phyloP scores from a whole-genome alignment of 2,329 filamentous ascomycete genomes.

The Ophiostoma himal-ulmi region DNA sequence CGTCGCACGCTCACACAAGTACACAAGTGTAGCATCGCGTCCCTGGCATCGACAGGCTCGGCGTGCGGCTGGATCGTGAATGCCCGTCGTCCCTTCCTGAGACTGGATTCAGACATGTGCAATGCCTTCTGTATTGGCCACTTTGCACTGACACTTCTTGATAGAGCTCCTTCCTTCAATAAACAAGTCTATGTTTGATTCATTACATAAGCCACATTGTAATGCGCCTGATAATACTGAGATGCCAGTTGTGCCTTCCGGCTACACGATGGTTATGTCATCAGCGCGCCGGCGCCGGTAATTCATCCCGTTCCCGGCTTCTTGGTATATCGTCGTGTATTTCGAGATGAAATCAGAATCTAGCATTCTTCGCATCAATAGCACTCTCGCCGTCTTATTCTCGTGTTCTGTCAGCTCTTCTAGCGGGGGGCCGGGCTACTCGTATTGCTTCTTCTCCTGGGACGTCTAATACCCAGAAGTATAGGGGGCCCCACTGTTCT shows the following conservation, averaged over 20 bases:
- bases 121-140: not conserved
- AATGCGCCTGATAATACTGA: not conserved
- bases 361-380: not conserved
- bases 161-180: not conserved
- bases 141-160: not conserved
- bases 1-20: not conserved
- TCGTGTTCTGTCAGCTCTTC: slow-evolving; percentile 4
- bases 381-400: not conserved
- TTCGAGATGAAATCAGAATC: not conserved
- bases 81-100: not conserved
- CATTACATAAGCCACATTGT: not conserved
- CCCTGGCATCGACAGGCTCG: not conserved
- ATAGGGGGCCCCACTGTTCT: slow-evolving; percentile 10
- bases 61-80: not conserved
- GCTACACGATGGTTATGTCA: not conserved
- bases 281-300: not conserved
- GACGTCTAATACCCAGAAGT: not conserved
- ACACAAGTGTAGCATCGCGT: not conserved
- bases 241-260: not conserved
- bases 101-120: not conserved
- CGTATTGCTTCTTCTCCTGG: not conserved
- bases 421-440: not conserved
- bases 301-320: not conserved
- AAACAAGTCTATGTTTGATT: not conserved
- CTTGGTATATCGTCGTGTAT: not conserved